Evolutionary conservation across 2,329 filamentous ascomycete genomes (phyloP).

Genomic region (Colletotrichum eremochloae): DNA sequence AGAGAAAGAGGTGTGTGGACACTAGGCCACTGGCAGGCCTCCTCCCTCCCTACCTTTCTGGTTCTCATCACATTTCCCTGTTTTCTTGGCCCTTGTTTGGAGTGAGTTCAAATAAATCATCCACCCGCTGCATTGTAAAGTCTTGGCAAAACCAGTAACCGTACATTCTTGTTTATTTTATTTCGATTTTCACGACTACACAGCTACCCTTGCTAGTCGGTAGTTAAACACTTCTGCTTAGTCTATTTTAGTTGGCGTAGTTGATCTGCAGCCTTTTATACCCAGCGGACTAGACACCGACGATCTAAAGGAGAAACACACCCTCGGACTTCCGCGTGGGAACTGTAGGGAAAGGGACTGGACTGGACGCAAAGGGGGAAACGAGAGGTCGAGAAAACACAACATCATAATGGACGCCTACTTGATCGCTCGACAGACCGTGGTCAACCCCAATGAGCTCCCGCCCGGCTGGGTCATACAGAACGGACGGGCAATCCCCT

Average conservation of each 20-base stretch:
- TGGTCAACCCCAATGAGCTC: constrained; percentile 40
- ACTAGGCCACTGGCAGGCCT: constrained; percentile 26
- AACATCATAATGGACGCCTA: constrained; percentile 20
- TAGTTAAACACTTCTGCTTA: background rate
- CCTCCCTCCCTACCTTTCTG: background rate
- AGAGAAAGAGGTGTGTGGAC: background rate
- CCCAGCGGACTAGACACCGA: background rate
- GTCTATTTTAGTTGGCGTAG: constrained; percentile 27
- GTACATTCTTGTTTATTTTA: background rate
- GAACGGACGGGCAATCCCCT: constrained; percentile 45
- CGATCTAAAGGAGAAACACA: background rate
- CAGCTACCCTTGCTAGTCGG: constrained; percentile 10
- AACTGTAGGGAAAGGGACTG: background rate
- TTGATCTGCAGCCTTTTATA: constrained; percentile 30
- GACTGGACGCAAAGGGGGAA: background rate
- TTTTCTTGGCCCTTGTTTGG: background rate
- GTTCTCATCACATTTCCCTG: background rate
- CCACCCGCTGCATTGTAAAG: constrained; percentile 5
- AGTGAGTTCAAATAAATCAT: constrained; percentile 36
- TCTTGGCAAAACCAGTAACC: constrained; percentile 22
- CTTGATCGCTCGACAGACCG: constrained; percentile 36
- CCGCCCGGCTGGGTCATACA: constrained; percentile 47
- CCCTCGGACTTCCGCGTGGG: background rate
- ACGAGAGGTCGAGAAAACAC: background rate
- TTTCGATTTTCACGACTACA: background rate